Conservation (phyloP, 257 asterid species). For the Catharanthus roseus region DNA sequence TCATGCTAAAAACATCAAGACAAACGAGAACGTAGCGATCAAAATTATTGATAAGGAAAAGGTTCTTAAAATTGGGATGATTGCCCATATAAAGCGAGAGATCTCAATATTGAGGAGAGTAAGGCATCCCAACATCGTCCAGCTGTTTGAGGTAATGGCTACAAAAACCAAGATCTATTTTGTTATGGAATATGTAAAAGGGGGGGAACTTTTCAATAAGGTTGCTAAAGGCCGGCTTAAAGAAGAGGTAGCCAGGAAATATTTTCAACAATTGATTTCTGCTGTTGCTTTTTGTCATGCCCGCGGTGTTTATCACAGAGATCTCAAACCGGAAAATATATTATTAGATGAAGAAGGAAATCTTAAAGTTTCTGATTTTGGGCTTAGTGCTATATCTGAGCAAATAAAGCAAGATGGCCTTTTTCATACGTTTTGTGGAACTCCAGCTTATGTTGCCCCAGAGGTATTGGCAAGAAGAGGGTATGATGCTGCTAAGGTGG, state of each 20-base stretch:
- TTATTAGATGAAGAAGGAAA: constrained; percentile 77
- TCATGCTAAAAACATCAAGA: constrained; percentile 65
- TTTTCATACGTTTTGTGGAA: constrained; percentile 87
- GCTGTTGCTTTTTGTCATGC: constrained; percentile 92
- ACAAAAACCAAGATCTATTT: constrained; percentile 77
- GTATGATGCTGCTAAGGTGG: constrained; percentile 85
- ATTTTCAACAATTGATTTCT: constrained; percentile 78
- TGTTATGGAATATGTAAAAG: constrained; percentile 84
- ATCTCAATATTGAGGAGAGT: constrained; percentile 86
- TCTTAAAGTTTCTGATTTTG: constrained; percentile 86
- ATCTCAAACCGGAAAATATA: constrained; percentile 82
- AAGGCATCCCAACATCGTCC: constrained; percentile 91
- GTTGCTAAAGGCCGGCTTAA: constrained; percentile 91
- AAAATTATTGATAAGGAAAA: constrained; percentile 90
- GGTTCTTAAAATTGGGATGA: constrained; percentile 69
- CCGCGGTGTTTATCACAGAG: constrained; percentile 90
- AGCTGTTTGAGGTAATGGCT: constrained; percentile 91
- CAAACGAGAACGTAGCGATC: constrained; percentile 69
- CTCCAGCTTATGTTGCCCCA: constrained; percentile 96
- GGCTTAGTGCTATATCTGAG: constrained; percentile 80
- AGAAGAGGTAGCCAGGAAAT: constrained; percentile 71
- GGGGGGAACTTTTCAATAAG: constrained; percentile 86
- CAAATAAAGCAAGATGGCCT: constrained; percentile 90
- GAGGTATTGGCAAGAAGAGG: constrained; percentile 87
- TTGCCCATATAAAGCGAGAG: constrained; percentile 80